Evolutionary conservation across 2,329 filamentous ascomycete genomes (phyloP).

Genomic region (Talaromyces rugulosus): DNA sequence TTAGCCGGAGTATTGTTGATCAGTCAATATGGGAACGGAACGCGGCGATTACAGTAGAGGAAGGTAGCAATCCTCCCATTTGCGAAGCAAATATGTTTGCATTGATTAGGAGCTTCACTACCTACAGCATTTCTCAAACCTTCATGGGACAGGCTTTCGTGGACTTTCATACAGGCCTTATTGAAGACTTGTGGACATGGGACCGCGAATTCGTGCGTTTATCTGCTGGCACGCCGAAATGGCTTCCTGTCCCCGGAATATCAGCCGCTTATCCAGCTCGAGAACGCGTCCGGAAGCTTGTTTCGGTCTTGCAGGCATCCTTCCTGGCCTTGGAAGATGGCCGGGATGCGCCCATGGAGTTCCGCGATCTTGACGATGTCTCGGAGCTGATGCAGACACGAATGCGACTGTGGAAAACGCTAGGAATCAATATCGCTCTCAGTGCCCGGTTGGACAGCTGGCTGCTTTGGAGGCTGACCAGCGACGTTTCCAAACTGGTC

Average conservation of each 20-base stretch:
- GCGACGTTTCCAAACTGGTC: constrained; percentile 49
- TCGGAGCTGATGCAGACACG: constrained; percentile 43
- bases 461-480: constrained; percentile 54
- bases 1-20: constrained; percentile 57
- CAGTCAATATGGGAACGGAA: constrained; percentile 59
- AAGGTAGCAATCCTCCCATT: constrained; percentile 35
- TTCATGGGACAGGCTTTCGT: constrained; percentile 52
- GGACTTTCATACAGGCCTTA: constrained; percentile 49
- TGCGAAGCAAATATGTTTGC: constrained; percentile 51
- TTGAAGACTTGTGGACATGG: constrained; percentile 54
- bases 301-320: constrained; percentile 41
- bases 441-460: constrained; percentile 43
- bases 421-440: constrained; percentile 24
- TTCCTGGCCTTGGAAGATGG: constrained; percentile 41
- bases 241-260: constrained; percentile 50
- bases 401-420: constrained; percentile 36
- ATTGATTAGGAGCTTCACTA: constrained; percentile 56
- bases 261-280: constrained; percentile 47
- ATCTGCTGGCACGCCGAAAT: constrained; percentile 52
- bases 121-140: constrained; percentile 42
- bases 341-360: constrained; percentile 38
- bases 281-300: constrained; percentile 34
- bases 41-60: constrained; percentile 41
- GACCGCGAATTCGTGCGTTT: constrained; percentile 53
- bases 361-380: constrained; percentile 48